These are phyloP conservation scores for Pisolithus marmoratus DNA, from an alignment of 768 basidiomycete genomes.

Conservation along the genomic window DNA sequence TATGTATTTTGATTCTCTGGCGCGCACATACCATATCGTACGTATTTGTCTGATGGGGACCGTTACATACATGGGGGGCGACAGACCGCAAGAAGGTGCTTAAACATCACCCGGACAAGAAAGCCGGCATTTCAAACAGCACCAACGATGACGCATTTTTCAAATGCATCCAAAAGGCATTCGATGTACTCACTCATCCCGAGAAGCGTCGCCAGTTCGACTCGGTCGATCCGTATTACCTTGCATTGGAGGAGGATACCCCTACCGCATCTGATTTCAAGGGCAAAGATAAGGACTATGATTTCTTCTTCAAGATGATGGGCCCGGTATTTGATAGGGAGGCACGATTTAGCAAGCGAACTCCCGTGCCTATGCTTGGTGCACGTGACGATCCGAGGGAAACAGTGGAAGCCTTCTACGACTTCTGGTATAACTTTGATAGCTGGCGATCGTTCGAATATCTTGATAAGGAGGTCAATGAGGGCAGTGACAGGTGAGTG, in stretches of 20 bases:
- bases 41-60: neutral
- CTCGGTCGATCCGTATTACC: conserved; percentile 80
- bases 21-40: neutral
- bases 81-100: conserved; percentile 98
- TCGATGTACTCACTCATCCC: conserved; percentile 82
- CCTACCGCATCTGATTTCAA: conserved; percentile 63
- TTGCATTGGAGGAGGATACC: conserved; percentile 70
- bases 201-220: conserved; percentile 95
- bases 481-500: conserved; percentile 88
- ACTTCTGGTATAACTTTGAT: conserved; percentile 99
- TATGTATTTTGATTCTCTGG: conserved; percentile 38
- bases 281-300: conserved; percentile 39
- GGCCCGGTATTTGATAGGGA: conserved; percentile 85
- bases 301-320: conserved; percentile 68
- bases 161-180: conserved; percentile 99
- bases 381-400: conserved; percentile 64
- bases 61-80: neutral
- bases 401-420: conserved; percentile 89
- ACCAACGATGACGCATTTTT: conserved; percentile 98
- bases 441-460: conserved; percentile 98
- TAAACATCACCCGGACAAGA: conserved; percentile 98
- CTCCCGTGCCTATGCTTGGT: conserved; percentile 83
- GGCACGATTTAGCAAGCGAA: conserved; percentile 82
- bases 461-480: conserved; percentile 96
- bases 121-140: conserved; percentile 68